Evolutionary conservation across 805 yeast species (phyloP).

Genomic region (Hanseniaspora lachancei): DNA sequence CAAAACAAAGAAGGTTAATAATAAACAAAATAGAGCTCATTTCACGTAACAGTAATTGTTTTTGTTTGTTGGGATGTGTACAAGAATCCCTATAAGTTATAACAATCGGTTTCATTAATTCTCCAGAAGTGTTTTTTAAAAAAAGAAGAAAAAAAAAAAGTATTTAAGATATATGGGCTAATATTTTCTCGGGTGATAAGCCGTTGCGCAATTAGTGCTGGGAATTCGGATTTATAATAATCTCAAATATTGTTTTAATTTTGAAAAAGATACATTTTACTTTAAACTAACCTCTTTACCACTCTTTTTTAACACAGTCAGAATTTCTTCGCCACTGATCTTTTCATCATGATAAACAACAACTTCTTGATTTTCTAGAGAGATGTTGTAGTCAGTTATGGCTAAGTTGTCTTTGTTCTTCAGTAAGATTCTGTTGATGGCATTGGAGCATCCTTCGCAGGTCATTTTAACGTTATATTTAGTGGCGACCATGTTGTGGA

Average conservation of each 20-base stretch:
- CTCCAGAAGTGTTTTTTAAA: no score
- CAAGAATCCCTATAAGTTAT: no score
- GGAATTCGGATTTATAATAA: no score
- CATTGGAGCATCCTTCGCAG: constrained; percentile 79
- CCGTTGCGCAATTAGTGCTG: no score
- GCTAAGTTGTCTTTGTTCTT: constrained; percentile 59
- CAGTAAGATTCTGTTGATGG: constrained; percentile 63
- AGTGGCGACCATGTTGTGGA: constrained; percentile 43
- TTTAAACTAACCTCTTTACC: constrained; percentile 5
- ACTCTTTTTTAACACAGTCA: neutral
- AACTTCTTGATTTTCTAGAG: constrained; percentile 70
- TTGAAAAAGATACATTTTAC: no score
- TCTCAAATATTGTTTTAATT: no score
- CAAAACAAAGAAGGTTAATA: neutral
- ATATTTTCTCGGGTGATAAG: no score
- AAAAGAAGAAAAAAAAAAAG: no score
- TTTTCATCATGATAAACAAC: constrained; percentile 34
- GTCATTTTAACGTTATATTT: constrained; percentile 75
- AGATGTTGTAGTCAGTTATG: constrained; percentile 42
- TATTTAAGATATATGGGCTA: no score
- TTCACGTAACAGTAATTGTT: no score
- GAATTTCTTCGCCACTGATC: neutral
- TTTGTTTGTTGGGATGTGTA: no score
- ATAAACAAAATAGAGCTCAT: neutral
- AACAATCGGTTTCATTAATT: no score